phyloP scores from a whole-genome alignment of 805 yeast species.

The Lipomyces yamanashiensis region DNA sequence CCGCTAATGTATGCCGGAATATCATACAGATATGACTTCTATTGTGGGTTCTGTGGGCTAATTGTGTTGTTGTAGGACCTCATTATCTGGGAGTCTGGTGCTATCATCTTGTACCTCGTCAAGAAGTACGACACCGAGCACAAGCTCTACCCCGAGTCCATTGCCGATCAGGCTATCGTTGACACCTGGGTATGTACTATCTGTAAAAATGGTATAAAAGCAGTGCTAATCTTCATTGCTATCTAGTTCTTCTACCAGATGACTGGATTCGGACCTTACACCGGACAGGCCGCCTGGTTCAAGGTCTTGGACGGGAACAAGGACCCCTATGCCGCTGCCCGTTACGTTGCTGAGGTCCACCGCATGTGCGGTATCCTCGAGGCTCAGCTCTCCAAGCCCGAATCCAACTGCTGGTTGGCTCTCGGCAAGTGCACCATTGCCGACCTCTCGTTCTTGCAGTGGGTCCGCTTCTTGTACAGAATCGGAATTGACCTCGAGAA shows the following conservation, averaged over 20 bases:
- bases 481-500: constrained; percentile 80
- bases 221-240: background rate
- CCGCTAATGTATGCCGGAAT: constrained; percentile 16
- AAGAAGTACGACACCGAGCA: constrained; percentile 59
- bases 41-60: background rate
- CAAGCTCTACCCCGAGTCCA: constrained; percentile 35
- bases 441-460: constrained; percentile 85
- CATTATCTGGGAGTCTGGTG: constrained; percentile 85
- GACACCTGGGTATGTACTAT: constrained; percentile 33
- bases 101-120: constrained; percentile 78
- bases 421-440: constrained; percentile 79
- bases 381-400: constrained; percentile 82
- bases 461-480: constrained; percentile 89
- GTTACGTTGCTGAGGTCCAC: constrained; percentile 85
- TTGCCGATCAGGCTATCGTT: constrained; percentile 36
- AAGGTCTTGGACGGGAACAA: constrained; percentile 79
- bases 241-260: constrained; percentile 35
- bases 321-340: constrained; percentile 79
- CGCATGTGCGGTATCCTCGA: constrained; percentile 88
- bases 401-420: constrained; percentile 87
- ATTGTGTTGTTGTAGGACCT: constrained; percentile 22
- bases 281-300: constrained; percentile 89
- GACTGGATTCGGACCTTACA: constrained; percentile 37
- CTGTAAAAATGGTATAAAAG: too few species aligned
- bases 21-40: background rate